Conservation (phyloP, 148 eudicot species). For the Pouteria glomerata region DNA sequence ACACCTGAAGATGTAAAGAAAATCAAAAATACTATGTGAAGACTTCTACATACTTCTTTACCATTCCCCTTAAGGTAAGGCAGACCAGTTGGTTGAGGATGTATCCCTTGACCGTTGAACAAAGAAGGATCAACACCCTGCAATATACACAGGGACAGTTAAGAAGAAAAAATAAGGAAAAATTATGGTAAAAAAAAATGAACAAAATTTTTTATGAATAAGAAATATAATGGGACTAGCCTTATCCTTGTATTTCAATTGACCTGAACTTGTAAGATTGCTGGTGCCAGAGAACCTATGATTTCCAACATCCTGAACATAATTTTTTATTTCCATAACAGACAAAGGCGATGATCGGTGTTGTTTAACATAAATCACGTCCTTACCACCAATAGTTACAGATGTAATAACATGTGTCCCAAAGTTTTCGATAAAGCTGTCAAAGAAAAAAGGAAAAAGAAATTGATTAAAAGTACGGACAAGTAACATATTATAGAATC, state of each 20-base stretch:
- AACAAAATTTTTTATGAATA: neutral
- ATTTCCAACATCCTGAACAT: conserved; percentile 83
- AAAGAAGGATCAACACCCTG: conserved; percentile 74
- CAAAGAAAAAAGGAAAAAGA: neutral
- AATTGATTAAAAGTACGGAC: too few relatives aligned
- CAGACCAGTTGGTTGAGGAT: conserved; percentile 65
- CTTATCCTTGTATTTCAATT: conserved; percentile 72
- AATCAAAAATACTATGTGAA: conserved; percentile 1
- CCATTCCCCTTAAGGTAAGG: conserved; percentile 48
- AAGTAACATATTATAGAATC: neutral
- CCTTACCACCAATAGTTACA: conserved; percentile 90
- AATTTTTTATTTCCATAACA: conserved; percentile 60
- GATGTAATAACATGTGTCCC: conserved; percentile 90
- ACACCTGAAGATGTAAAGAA: neutral
- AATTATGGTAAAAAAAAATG: neutral
- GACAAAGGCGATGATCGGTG: conserved; percentile 79
- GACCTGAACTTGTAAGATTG: conserved; percentile 65
- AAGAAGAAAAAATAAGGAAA: neutral
- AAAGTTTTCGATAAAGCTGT: conserved; percentile 80
- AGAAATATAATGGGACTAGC: conserved; percentile 43
- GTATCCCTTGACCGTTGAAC: conserved; percentile 78
- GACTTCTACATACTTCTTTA: conserved; percentile 15
- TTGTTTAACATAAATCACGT: conserved; percentile 79
- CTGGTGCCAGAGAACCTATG: conserved; percentile 63
- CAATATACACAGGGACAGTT: conserved; percentile 11